phyloP scores from a whole-genome alignment of 2,329 filamentous ascomycete genomes.

The Colletotrichum tropicale region DNA sequence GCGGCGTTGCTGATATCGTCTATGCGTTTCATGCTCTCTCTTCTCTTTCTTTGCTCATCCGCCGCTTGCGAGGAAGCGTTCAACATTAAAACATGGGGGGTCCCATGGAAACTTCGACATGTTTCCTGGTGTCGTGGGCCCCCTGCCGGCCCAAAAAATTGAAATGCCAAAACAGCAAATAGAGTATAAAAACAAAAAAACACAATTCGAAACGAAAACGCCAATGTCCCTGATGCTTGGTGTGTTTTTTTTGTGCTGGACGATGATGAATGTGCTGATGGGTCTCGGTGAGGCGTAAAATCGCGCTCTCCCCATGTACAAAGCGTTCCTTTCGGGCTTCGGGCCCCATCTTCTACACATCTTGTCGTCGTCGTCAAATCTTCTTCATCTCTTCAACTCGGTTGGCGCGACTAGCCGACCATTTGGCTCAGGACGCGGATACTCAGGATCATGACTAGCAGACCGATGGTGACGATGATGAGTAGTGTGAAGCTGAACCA shows the following conservation, averaged over 20 bases:
- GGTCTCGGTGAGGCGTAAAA: neutral
- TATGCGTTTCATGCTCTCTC: neutral
- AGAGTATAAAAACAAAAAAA: neutral
- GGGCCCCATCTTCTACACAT: constrained; percentile 2
- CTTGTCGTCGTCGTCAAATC: neutral
- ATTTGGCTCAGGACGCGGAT: constrained; percentile 78
- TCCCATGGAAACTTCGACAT: neutral
- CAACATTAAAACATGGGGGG: constrained; percentile 16
- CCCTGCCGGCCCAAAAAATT: constrained; percentile 2
- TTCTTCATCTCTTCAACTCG: neutral
- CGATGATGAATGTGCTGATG: neutral
- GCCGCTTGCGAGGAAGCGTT: neutral
- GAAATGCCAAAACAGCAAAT: constrained; percentile 2
- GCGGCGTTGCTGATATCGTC: neutral
- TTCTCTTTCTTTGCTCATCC: neutral
- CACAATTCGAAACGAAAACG: constrained; percentile 8
- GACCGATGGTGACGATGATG: constrained; percentile 92
- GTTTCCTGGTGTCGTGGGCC: neutral
- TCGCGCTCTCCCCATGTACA: neutral
- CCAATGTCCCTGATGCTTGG: constrained; percentile 17
- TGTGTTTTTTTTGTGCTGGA: constrained; percentile 1
- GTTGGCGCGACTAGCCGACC: constrained; percentile 28
- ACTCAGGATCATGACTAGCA: constrained; percentile 96
- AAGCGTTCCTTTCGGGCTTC: neutral
- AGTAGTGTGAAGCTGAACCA: constrained; percentile 96